Evolutionary conservation across 2,329 filamentous ascomycete genomes (phyloP), one percentile per base, ranked within the genome.

Genomic region (Sporothrix brunneoviolacea): DNA sequence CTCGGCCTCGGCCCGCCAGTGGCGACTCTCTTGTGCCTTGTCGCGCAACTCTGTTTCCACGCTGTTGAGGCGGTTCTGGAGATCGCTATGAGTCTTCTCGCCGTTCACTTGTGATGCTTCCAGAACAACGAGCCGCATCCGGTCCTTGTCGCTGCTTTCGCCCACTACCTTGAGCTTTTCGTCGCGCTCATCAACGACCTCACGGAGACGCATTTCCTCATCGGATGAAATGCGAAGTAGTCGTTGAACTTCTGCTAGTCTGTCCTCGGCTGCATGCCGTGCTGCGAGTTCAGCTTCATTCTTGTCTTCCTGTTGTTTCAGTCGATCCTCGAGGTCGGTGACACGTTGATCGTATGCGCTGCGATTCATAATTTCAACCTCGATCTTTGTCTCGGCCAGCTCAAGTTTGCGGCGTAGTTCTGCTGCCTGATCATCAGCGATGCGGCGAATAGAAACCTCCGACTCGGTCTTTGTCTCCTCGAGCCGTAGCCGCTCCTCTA

Each of bases 181-280:
- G n/a, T 88, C 80, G 58, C 79, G 83, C 59, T 89, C 83, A 37
- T 88, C 83, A 42, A 85, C 69, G 35, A 79, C 75, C 52, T 83
- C 77, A 22, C 82, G 75, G 5, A 91, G 76, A 48, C 83, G 77
- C 56, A 77, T 77, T 56, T 86, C 83, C 61, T 90, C 84, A 61
- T 88, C 83, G n/a, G 84, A 79, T 5, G 84, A 79, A 55, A 82
- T 76, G 52, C 80, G 78, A 22, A 89, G 73, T 19, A 84, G 75
- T 49, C 82, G 76, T 65, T 90, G 83, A n/a, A 83, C 75, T 61
- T 91, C 85, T 5, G 83, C 78, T 13, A 88, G 70, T 54, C 80
- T 79, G 60, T 91, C 86, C 63, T 91, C 86, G 1, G 83, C 83
- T 30, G 80, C 74, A 48, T 84, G 78, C 52, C 86, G 80, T 42